Conservation (phyloP, 2,329 filamentous ascomycete species). For the Xylariaceae sp. region DNA sequence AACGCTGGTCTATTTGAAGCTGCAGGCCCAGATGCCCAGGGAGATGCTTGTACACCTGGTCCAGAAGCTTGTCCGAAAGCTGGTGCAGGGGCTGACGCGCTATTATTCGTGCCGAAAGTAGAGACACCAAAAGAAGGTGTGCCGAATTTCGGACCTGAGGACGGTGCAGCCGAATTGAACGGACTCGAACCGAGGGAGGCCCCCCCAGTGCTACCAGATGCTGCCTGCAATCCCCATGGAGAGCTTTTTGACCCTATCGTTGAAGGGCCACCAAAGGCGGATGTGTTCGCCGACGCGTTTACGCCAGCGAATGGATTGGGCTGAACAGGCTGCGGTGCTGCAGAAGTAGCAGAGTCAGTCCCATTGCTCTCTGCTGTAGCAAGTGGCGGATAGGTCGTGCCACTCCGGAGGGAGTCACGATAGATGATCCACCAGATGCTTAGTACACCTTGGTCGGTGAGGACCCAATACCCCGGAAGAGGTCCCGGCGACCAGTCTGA, state of each 20-base stretch:
- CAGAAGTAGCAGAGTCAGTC: slow-evolving; percentile 24
- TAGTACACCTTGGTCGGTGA: slow-evolving; percentile 86
- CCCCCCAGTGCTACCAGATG: slow-evolving; percentile 23
- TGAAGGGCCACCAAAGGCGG: slow-evolving; percentile 43
- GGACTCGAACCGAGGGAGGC: slow-evolving; percentile 39
- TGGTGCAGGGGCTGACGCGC: slow-evolving; percentile 22
- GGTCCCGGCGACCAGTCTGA: slow-evolving; percentile 75
- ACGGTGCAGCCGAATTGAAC: slow-evolving; percentile 35
- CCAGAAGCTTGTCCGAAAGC: slow-evolving; percentile 50
- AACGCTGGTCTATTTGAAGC: slow-evolving; percentile 41
- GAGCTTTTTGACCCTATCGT: slow-evolving; percentile 48
- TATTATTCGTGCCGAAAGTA: slow-evolving; percentile 29
- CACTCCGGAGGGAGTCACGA: slow-evolving; percentile 74
- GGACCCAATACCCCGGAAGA: slow-evolving; percentile 74
- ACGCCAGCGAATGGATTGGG: slow-evolving; percentile 17
- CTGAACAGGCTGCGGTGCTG: slow-evolving; percentile 29
- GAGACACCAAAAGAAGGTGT: slow-evolving; percentile 38
- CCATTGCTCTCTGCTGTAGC: slow-evolving; percentile 39
- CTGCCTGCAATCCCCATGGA: slow-evolving; percentile 41
- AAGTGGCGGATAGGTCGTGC: slow-evolving; percentile 69
- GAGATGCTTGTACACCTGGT: slow-evolving; percentile 45
- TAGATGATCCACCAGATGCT: slow-evolving; percentile 91
- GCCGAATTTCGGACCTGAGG: slow-evolving; percentile 44
- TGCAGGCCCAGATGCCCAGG: slow-evolving; percentile 44
- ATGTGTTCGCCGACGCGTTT: slow-evolving; percentile 27